Evolutionary conservation across 2,329 filamentous ascomycete genomes (phyloP), one percentile per base, ranked within the genome.

Genomic region (Diaporthe australafricana): DNA sequence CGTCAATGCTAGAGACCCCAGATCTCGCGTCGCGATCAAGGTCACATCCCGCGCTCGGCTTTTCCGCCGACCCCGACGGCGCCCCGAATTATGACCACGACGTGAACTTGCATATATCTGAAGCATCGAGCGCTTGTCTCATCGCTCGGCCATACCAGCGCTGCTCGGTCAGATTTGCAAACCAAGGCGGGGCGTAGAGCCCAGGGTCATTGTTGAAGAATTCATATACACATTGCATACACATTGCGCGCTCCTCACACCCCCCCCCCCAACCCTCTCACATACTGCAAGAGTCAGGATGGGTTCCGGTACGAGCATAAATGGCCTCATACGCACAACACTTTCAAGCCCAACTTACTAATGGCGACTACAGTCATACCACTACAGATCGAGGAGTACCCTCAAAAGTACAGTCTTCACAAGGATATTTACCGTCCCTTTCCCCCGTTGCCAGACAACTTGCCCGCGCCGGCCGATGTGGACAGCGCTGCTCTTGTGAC

Each of bases 361-460:
- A 65, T 9, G 52, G 32, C 45, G 8, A 11, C 20, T 1, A 5
- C 32, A 73, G 72, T 73, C 3, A 60, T 40, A n/a, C 69, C 55
- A 5, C 40, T 48, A 11, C 30, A 25, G 20, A 5, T 5, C 5
- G 63, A 69, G 35, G 72, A 73, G 12, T 73, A 71, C 3, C 72
- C 72, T 22, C 72, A 69, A 17, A 48, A 45, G 27, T 66, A 11
- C n/a, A 73, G 63, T n/a, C 72, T 73, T 1, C 63, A 56, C 22
- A 69, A 69, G 25, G 72, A 73, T 5, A 48, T 73, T 32, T 73
- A 73, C 40, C 70, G 72, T 20, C 72, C 72, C 14, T 67, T 73
- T 16, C 72, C 72, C 7, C 3, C 20, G 11, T 57, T 73, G 5
- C 72, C 73, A 1, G 62, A 76, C 2, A 67, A 72, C 4, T 7